phyloP scores from a whole-genome alignment of 371 early-diverging fungal species.

The Lichtheimia hyalospora region DNA sequence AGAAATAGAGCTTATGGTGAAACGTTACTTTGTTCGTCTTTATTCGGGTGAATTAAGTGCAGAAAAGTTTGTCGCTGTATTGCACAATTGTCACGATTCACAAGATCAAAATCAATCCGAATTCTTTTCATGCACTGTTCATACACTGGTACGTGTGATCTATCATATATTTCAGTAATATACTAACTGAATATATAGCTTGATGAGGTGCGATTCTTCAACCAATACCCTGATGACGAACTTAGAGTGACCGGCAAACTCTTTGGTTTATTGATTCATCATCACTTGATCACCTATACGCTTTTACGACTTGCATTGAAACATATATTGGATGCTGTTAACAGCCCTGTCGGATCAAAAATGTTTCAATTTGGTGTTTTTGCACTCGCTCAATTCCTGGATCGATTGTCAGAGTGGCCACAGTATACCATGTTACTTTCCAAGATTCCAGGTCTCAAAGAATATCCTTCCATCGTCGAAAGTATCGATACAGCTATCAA shows the following conservation, averaged over 20 bases:
- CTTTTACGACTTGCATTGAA: slow-evolving; percentile 83
- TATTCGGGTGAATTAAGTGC: slow-evolving; percentile 75
- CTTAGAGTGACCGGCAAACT: slow-evolving; percentile 83
- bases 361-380: slow-evolving; percentile 90
- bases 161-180: background rate
- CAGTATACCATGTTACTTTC: slow-evolving; percentile 80
- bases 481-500: slow-evolving; percentile 30
- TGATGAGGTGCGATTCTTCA: slow-evolving; percentile 93
- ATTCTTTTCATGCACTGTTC: slow-evolving; percentile 78
- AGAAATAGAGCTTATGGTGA: slow-evolving; percentile 77
- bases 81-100: slow-evolving; percentile 74
- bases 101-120: slow-evolving; percentile 66
- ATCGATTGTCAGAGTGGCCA: slow-evolving; percentile 89
- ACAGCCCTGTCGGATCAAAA: slow-evolving; percentile 74
- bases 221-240: slow-evolving; percentile 91
- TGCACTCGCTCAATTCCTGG: slow-evolving; percentile 82
- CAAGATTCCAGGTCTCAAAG: slow-evolving; percentile 77
- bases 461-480: slow-evolving; percentile 28
- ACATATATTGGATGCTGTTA: slow-evolving; percentile 81
- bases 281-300: slow-evolving; percentile 75
- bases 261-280: slow-evolving; percentile 85
- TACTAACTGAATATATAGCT: slow-evolving; percentile 33
- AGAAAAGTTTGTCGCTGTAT: slow-evolving; percentile 68
- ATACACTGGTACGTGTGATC: slow-evolving; percentile 59
- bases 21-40: slow-evolving; percentile 72